Percentiles rank a stretch among this genome's conserved stretches.
phyloP scores from a whole-genome alignment of 768 basidiomycete species.

The Boletus sensibilis region DNA sequence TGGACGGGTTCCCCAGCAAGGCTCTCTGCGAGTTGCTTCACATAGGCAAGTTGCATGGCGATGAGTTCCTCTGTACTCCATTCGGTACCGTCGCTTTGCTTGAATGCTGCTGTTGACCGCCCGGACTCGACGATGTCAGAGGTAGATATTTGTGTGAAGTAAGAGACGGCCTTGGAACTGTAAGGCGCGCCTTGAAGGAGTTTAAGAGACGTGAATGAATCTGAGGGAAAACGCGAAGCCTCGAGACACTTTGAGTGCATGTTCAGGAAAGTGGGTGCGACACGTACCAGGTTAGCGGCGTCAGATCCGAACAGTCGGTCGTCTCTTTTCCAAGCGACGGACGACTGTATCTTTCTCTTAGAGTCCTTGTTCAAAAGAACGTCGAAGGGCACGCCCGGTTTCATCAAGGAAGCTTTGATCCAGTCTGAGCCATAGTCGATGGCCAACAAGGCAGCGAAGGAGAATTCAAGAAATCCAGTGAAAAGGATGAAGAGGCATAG shows the following conservation, averaged over 20 bases:
- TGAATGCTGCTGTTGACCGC: conserved; percentile 60
- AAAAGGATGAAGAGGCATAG: conserved; percentile 27
- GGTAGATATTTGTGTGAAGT: conserved; percentile 55
- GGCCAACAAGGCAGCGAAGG: conserved; percentile 80
- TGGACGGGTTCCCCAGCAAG: conserved; percentile 74
- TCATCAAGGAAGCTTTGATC: conserved; percentile 95
- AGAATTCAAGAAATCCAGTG: conserved; percentile 28
- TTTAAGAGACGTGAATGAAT: conserved; percentile 86
- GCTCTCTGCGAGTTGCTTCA: conserved; percentile 82
- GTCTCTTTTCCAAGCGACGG: conserved; percentile 88
- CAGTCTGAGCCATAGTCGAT: conserved; percentile 99
- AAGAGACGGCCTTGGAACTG: conserved; percentile 56
- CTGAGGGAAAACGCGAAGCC: conserved; percentile 90
- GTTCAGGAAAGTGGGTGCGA: neutral
- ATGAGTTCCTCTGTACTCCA: conserved; percentile 90
- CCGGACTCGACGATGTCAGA: conserved; percentile 51
- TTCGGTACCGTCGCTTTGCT: conserved; percentile 58
- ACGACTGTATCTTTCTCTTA: conserved; percentile 89
- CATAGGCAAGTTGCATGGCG: conserved; percentile 91
- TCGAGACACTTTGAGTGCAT: conserved; percentile 31
- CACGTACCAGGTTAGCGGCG: conserved; percentile 80
- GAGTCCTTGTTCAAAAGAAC: conserved; percentile 96
- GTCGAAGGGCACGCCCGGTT: conserved; percentile 92
- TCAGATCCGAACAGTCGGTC: conserved; percentile 90
- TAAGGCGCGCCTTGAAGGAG: conserved; percentile 72